Evolutionary conservation across 2,329 filamentous ascomycete species (phyloP).

Genomic region (Cyphellophora attinorum): DNA sequence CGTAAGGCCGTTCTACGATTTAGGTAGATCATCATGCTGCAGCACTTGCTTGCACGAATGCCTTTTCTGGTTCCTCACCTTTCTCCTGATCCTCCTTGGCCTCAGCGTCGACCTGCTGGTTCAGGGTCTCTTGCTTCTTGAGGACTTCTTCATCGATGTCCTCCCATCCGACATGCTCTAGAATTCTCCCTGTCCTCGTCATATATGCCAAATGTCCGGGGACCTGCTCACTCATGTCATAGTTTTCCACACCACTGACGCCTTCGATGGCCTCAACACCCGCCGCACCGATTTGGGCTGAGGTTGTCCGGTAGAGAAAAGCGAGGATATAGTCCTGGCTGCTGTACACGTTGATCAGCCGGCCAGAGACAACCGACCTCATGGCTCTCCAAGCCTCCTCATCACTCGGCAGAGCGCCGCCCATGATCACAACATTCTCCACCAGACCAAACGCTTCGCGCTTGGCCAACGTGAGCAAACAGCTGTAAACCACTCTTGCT

Average conservation of each 20-base stretch:
- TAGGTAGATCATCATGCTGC: too few species aligned
- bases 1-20: too few species aligned
- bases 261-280: conserved; percentile 60
- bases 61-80: conserved; percentile 13
- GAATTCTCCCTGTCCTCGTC: conserved; percentile 40
- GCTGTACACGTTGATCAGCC: conserved; percentile 71
- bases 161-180: conserved; percentile 43
- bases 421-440: conserved; percentile 66
- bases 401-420: conserved; percentile 59
- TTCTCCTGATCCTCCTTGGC: conserved; percentile 21
- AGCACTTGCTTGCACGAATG: too few species aligned
- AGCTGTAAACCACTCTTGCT: conserved; percentile 64
- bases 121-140: conserved; percentile 33
- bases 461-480: conserved; percentile 60
- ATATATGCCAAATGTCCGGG: conserved; percentile 42
- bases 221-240: conserved; percentile 42
- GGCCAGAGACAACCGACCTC: conserved; percentile 60
- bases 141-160: conserved; percentile 40
- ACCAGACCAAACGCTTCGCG: conserved; percentile 66
- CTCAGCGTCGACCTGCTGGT: conserved; percentile 29
- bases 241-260: conserved; percentile 55
- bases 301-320: conserved; percentile 71
- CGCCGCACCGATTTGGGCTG: conserved; percentile 64
- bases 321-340: conserved; percentile 71
- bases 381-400: conserved; percentile 60